These are phyloP conservation scores for Coemansia sp. DNA, from an alignment of 192 early-diverging fungal species.

Conservation along the genomic window DNA sequence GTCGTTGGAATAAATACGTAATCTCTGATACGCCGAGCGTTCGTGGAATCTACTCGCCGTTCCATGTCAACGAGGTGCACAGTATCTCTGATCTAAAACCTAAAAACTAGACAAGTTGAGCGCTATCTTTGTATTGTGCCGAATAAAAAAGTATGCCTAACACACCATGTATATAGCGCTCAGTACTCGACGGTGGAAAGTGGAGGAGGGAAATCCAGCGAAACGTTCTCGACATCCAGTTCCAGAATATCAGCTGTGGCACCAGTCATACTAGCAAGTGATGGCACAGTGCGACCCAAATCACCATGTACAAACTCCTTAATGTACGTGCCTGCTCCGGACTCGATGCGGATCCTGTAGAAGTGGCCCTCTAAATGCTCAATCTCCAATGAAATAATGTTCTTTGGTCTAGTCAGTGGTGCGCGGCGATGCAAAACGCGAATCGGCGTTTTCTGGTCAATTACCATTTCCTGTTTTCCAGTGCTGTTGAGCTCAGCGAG, in stretches of 20 bases:
- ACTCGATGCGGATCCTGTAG: constrained; percentile 66
- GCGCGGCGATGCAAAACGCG: constrained; percentile 71
- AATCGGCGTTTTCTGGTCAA: constrained; percentile 70
- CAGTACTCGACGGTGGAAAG: background rate
- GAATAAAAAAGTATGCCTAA: constrained; percentile 4
- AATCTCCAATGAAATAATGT: constrained; percentile 56
- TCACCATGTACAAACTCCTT: constrained; percentile 98
- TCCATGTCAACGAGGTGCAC: constrained; percentile 65
- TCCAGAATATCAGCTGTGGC: constrained; percentile 71
- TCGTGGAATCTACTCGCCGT: constrained; percentile 82
- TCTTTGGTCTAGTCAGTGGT: constrained; percentile 59
- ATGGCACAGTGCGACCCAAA: constrained; percentile 78
- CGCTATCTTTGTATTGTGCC: background rate
- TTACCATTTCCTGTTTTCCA: constrained; percentile 49
- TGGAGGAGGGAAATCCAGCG: constrained; percentile 80
- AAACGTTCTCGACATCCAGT: constrained; percentile 83
- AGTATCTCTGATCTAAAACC: constrained; percentile 53
- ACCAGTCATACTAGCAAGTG: constrained; percentile 61
- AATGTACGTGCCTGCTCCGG: constrained; percentile 84
- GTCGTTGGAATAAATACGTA: constrained; percentile 66
- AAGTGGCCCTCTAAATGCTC: constrained; percentile 55
- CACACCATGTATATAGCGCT: background rate
- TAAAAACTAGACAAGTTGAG: background rate
- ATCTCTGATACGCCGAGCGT: constrained; percentile 77
- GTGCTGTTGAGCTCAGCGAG: constrained; percentile 57